phyloP scores from a whole-genome alignment of 495 filamentous ascomycete species.

The Penicillium robsamsonii region DNA sequence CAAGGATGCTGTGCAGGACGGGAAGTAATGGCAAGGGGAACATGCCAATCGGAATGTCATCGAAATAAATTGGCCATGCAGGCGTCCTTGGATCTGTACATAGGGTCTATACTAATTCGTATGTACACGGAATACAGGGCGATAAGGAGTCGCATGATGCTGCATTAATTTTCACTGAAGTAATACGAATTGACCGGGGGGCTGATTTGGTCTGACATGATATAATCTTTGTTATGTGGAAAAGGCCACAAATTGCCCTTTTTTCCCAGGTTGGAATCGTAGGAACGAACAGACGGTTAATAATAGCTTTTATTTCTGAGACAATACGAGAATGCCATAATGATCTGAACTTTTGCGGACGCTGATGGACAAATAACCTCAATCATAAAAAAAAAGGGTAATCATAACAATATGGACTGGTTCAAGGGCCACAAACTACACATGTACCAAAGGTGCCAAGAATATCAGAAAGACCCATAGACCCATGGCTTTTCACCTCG shows the following conservation, averaged over 20 bases:
- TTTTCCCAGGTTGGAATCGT: background rate
- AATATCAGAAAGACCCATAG: slow-evolving; percentile 14
- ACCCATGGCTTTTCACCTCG: slow-evolving; percentile 9
- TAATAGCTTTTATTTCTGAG: slow-evolving; percentile 11
- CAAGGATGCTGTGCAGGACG: slow-evolving; percentile 23
- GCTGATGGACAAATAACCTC: slow-evolving; percentile 15
- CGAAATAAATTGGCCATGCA: slow-evolving; percentile 7
- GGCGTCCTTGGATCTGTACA: slow-evolving; percentile 7
- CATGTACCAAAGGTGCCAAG: slow-evolving; percentile 22
- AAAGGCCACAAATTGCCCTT: background rate
- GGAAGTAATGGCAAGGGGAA: slow-evolving; percentile 15
- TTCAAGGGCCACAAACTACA: slow-evolving; percentile 23
- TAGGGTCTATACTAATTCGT: background rate
- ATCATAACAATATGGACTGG: slow-evolving; percentile 31
- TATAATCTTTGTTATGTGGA: background rate
- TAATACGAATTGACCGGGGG: background rate
- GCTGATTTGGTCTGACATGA: background rate
- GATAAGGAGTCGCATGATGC: slow-evolving; percentile 14
- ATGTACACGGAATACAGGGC: background rate
- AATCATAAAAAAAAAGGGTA: slow-evolving; percentile 17
- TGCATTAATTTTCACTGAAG: background rate
- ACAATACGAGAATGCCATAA: slow-evolving; percentile 12
- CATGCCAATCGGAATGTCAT: slow-evolving; percentile 15
- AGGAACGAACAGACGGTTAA: background rate
- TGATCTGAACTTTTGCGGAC: slow-evolving; percentile 28